Base-by-base conservation (phyloP, 495 filamentous ascomycete genomes). In the Sabuloglossum arenarium region DNA sequence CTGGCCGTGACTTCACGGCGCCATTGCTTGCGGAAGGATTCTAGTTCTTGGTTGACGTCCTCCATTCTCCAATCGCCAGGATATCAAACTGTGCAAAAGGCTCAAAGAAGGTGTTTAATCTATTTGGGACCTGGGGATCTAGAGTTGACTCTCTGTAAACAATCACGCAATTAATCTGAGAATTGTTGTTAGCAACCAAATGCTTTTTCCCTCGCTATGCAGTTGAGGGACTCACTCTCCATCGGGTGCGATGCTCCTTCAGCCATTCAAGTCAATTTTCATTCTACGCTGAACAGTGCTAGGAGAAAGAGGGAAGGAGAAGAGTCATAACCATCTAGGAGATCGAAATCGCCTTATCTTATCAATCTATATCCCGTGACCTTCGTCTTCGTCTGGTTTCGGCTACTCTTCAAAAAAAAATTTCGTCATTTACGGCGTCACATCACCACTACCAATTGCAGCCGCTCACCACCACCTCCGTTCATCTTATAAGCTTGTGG, bases 11-110 rank as follows among this genome's bases (percentile, higher is more conserved):
- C 88, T 68, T 94, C 87, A 61, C 85, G 81, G 51, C 78, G 77
- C 87, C 87, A 94, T 72, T 86, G 75, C 61, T 76, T 73, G 61
- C 87, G 82, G 69, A 94, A 94, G 31, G 70, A 75, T 63, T 89
- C 81, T 60, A 94, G 75, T 66, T 91, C 87, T 49, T 77, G 75
- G 69, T 82, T 80, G 42, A 64, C 67, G 64, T 75, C 73, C 57
- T 73, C 71, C 79, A 81, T 82, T 23, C 27, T 45, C 19, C 8
- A 4, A 58, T 59, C 64, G 59, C 29, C 39, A 65, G 64, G 23
- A 9, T 51, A 43, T 4, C 5, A 1, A 10, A 10, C 39, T 43
- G 34, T 43, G 39, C 19, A 23, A 21, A 29, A 51, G 1, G 2
- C 28, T 29, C 24, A 21, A 3, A 29, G 14, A 1, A 21, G 28